Evolutionary conservation across 176 grass and related monocot species (phyloP).

Genomic region (Chrysopogon serrulatus): DNA sequence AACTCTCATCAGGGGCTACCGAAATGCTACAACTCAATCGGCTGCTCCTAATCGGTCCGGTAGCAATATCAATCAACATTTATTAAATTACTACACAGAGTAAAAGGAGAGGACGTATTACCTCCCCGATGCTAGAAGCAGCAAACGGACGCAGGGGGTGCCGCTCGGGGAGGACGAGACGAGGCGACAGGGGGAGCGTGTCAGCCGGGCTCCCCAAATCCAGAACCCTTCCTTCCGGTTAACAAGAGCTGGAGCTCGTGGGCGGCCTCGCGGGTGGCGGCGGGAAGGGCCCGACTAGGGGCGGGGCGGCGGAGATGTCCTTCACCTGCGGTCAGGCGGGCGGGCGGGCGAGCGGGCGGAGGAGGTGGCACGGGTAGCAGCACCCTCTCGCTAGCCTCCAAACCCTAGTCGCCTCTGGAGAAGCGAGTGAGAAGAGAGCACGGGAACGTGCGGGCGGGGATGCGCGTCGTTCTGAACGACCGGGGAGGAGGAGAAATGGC

Average conservation of each 20-base stretch:
- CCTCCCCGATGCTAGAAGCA: neutral
- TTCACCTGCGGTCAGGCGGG: neutral
- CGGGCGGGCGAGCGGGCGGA: too few species aligned
- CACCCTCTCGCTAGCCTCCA: neutral
- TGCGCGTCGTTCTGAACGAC: neutral
- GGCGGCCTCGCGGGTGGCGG: neutral
- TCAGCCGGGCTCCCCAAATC: neutral
- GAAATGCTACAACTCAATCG: neutral
- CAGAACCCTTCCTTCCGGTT: neutral
- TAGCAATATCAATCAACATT: neutral
- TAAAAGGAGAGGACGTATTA: neutral
- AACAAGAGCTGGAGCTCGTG: neutral
- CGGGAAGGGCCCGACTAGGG: neutral
- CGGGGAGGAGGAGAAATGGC: neutral
- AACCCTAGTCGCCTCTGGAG: neutral
- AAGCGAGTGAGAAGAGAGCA: neutral
- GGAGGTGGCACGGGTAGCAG: neutral
- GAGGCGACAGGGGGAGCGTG: neutral
- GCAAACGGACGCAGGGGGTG: neutral
- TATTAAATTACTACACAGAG: neutral
- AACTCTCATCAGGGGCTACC: neutral
- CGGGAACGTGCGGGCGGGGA: neutral
- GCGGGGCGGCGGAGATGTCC: neutral
- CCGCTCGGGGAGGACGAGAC: neutral
- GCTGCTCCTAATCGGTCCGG: neutral